A percentile compares a stretch with the other conserved stretches of the same genome.
Evolutionary conservation across 371 early-diverging fungal genomes (phyloP).

Genomic region (Syncephalastrum contaminatum): DNA sequence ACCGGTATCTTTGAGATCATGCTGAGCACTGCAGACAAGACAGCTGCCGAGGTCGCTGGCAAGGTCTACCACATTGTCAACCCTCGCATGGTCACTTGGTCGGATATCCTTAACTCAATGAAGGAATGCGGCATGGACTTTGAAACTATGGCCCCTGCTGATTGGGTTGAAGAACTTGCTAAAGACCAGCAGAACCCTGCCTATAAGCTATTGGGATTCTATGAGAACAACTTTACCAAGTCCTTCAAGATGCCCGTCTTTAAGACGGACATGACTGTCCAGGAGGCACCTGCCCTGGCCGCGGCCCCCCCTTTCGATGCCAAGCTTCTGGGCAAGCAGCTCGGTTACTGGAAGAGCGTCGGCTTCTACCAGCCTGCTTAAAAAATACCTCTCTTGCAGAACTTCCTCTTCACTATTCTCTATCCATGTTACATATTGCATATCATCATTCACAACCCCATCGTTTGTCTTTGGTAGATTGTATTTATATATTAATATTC

Average conservation of each 20-base stretch:
- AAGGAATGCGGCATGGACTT: slow-evolving; percentile 22
- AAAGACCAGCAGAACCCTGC: slow-evolving; percentile 30
- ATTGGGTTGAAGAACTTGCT: slow-evolving; percentile 24
- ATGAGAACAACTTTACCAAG: slow-evolving; percentile 2
- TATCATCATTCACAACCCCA: slow-evolving; percentile 62
- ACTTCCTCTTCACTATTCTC: no score
- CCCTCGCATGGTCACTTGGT: slow-evolving; percentile 21
- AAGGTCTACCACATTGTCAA: slow-evolving; percentile 31
- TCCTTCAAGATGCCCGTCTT: slow-evolving; percentile 7
- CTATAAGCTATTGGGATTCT: slow-evolving; percentile 23
- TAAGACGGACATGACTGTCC: slow-evolving; percentile 4
- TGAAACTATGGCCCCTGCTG: slow-evolving; percentile 15
- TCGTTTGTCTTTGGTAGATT: no score
- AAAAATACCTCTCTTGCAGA: no score
- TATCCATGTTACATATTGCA: slow-evolving; percentile 56
- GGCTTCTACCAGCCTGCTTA: slow-evolving; percentile 7
- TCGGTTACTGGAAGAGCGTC: slow-evolving; percentile 10
- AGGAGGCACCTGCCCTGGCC: slow-evolving; percentile 2
- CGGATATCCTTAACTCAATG: slow-evolving; percentile 17
- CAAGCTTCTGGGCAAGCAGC: slow-evolving; percentile 9
- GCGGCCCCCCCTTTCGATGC: slow-evolving; percentile 10
- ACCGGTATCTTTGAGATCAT: slow-evolving; percentile 28
- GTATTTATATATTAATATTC: no score
- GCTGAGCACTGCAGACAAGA: slow-evolving; percentile 11
- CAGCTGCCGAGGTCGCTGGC: slow-evolving; percentile 6